A percentile compares a stretch with the other conserved stretches of the same genome.
Evolutionary conservation across 257 asterid genomes (phyloP).

Genomic region (Ehretia macrophylla): DNA sequence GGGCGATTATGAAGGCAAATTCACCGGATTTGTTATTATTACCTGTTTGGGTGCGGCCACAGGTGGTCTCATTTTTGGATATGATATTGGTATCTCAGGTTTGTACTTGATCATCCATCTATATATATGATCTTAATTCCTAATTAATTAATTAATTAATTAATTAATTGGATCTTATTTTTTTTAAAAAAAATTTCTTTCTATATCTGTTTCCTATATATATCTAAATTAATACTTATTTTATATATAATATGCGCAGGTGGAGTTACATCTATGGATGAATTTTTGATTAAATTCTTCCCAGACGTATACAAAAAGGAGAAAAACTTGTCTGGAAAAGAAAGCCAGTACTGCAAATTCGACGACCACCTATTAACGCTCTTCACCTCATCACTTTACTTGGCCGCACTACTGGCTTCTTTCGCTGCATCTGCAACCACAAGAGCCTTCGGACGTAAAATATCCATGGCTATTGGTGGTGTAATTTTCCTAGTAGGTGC

Average conservation of each 20-base stretch:
- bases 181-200: background rate
- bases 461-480: constrained; percentile 48
- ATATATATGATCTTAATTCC: too few relatives aligned
- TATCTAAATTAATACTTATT: too few relatives aligned
- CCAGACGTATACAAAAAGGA: constrained; percentile 34
- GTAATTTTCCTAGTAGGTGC: constrained; percentile 42
- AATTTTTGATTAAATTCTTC: constrained; percentile 50
- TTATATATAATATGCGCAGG: constrained; percentile 37
- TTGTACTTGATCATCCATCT: background rate
- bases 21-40: constrained; percentile 35
- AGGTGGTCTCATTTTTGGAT: constrained; percentile 59
- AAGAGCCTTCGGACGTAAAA: constrained; percentile 38
- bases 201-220: too few relatives aligned
- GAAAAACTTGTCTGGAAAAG: background rate
- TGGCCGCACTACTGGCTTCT: constrained; percentile 57
- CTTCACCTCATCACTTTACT: constrained; percentile 62
- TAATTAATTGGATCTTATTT: background rate
- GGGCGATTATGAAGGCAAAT: constrained; percentile 32
- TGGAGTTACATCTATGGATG: constrained; percentile 71
- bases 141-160: too few relatives aligned
- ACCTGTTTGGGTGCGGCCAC: constrained; percentile 50
- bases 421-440: constrained; percentile 54
- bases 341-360: constrained; percentile 50
- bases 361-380: constrained; percentile 43
- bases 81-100: constrained; percentile 60